Conservation (phyloP, 139 green algal species). For the Bryopsis sp. region DNA sequence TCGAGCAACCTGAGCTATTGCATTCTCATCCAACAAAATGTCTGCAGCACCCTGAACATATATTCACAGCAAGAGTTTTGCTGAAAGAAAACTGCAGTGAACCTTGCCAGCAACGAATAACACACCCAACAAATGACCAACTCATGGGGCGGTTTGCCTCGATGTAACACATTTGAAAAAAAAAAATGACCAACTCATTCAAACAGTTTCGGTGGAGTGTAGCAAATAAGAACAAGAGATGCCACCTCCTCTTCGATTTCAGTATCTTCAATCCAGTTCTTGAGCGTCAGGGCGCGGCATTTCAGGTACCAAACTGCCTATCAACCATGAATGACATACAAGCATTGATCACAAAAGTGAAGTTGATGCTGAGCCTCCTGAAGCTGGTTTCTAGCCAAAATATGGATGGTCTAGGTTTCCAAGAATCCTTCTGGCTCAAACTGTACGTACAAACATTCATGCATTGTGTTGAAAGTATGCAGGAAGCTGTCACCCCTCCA, state of each 20-base stretch:
- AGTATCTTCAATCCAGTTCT: constrained; percentile 74
- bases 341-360: no score
- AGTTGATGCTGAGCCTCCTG: no score
- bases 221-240: no score
- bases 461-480: background rate
- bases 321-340: no score
- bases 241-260: constrained; percentile 68
- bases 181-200: no score
- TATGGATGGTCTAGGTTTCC: background rate
- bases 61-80: background rate
- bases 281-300: constrained; percentile 53
- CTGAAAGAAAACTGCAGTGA: no score
- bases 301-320: constrained; percentile 73
- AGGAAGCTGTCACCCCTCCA: background rate
- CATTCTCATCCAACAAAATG: constrained; percentile 60
- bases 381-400: background rate
- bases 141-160: no score
- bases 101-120: no score
- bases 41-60: constrained; percentile 46
- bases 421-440: background rate
- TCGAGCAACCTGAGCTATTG: constrained; percentile 41
- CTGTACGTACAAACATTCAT: background rate
- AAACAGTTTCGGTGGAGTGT: no score
- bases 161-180: no score
- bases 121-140: no score